phyloP scores from a whole-genome alignment of 75 land plant genomes.

The Gnetum montanum region DNA sequence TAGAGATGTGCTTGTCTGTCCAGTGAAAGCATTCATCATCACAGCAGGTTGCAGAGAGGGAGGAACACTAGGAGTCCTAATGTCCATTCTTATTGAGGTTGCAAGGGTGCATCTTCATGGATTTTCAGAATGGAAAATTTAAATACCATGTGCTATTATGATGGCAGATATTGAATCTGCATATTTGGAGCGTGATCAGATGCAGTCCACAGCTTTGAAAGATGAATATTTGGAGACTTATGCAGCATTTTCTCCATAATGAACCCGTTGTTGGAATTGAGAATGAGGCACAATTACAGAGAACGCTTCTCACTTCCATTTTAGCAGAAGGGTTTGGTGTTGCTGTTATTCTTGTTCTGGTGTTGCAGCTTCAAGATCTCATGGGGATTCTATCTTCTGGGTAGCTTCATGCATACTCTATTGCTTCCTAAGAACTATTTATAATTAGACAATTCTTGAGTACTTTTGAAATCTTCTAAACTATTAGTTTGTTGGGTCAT shows the following conservation, averaged over 20 bases:
- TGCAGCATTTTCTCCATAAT: constrained; percentile 80
- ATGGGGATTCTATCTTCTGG: no score
- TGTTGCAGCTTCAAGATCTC: no score
- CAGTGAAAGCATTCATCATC: constrained; percentile 79
- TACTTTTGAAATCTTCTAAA: no score
- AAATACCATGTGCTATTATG: constrained; percentile 72
- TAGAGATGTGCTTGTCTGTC: constrained; percentile 61
- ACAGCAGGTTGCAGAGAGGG: constrained; percentile 73
- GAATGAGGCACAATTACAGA: constrained; percentile 91
- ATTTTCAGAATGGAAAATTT: constrained; percentile 86
- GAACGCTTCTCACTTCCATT: constrained; percentile 82
- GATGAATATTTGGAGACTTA: constrained; percentile 57
- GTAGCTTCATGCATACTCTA: no score
- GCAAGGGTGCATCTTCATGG: constrained; percentile 85
- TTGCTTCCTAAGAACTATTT: no score
- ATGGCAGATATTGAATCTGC: constrained; percentile 95
- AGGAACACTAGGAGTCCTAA: constrained; percentile 73
- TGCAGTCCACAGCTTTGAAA: constrained; percentile 79
- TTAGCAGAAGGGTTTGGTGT: no score
- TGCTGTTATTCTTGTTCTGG: no score
- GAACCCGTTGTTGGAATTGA: constrained; percentile 94
- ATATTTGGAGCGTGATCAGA: constrained; percentile 85
- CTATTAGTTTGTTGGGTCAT: no score
- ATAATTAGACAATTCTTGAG: no score
- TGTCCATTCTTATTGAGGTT: constrained; percentile 85